Conservation (phyloP, 345 rosid species). For the thale cress (Arabidopsis thaliana) region DNA sequence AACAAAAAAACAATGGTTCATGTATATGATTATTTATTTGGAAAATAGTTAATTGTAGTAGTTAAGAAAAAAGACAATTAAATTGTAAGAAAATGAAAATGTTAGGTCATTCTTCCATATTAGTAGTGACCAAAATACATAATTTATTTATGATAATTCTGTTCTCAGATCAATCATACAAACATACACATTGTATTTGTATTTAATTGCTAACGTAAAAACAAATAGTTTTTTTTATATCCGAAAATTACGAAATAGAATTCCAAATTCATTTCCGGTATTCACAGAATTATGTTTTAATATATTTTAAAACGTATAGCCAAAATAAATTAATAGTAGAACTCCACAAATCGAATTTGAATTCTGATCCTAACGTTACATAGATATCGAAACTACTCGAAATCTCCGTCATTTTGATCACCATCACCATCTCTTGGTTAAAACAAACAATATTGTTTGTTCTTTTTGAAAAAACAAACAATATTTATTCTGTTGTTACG, state of each 20-base stretch:
- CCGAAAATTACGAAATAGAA: neutral
- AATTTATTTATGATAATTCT: neutral
- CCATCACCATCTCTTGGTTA: neutral
- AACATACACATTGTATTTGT: neutral
- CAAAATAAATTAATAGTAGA: neutral
- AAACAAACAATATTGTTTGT: neutral
- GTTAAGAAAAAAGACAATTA: conserved; percentile 27
- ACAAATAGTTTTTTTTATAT: neutral
- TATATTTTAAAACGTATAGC: neutral
- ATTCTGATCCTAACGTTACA: neutral
- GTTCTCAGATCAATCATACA: conserved; percentile 10
- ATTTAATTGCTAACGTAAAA: neutral
- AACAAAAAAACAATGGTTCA: neutral
- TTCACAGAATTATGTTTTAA: neutral
- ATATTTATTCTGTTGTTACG: conserved; percentile 33
- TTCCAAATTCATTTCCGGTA: neutral
- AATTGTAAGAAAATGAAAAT: neutral
- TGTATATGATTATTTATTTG: neutral
- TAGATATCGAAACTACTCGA: neutral
- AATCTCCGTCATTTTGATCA: neutral
- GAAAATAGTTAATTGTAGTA: neutral
- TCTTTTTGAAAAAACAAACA: neutral
- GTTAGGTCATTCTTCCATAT: conserved; percentile 10
- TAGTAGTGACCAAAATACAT: conserved; percentile 17
- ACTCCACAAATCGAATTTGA: neutral